Base-by-base conservation (phyloP, 352 stramenopile species). In the Phytophthora multivora region DNA sequence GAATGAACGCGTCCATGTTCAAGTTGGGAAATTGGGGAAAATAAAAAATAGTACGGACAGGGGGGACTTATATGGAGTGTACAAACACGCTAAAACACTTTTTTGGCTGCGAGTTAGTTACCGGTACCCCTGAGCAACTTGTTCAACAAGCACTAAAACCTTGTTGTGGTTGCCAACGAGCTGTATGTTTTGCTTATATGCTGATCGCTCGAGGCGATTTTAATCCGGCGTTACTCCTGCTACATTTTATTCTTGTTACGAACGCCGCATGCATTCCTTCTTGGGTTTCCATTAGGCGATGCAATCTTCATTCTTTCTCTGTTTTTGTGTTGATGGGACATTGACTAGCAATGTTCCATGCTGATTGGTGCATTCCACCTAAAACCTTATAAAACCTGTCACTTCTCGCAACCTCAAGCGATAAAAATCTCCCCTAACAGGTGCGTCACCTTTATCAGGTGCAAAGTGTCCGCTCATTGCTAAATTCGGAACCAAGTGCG, bases 381-480 rank as follows among this genome's bases (percentile, higher is more conserved):
- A 18, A 12, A 33, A 16, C 2, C 8, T 46, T 43, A 43, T 39
- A 39, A 58, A 31, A 12, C 28, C 9, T 33, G 28, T 33, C 28
- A 13, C 28, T 33, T 64, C 11, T 49, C 45, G 28, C 48, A 59
- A 51, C 36, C 39, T 58, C 51, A 66, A 66, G 33, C 50, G 41
- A 45, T 18, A 51, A 52, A 33, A 46, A 46, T 23, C 18, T 30
- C 38, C 50, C 35, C 39, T 10, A 15, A 50, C 15, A 43, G 28
- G 21, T 58, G 54, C 59, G 41, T 61, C 59, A 61, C n/a, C 36
- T 40, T 40, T 42, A 48, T 58, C 56, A 51, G 39, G 47, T 51
- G 48, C 56, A 59, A 51, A 18, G 51, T 66, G 59, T 66, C 58
- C 50, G 58, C 58, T 66, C 45, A 51, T 40, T 39, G 52, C 21